Conservation (phyloP, 2,329 filamentous ascomycete genomes). For the Aureobasidium vineae region DNA sequence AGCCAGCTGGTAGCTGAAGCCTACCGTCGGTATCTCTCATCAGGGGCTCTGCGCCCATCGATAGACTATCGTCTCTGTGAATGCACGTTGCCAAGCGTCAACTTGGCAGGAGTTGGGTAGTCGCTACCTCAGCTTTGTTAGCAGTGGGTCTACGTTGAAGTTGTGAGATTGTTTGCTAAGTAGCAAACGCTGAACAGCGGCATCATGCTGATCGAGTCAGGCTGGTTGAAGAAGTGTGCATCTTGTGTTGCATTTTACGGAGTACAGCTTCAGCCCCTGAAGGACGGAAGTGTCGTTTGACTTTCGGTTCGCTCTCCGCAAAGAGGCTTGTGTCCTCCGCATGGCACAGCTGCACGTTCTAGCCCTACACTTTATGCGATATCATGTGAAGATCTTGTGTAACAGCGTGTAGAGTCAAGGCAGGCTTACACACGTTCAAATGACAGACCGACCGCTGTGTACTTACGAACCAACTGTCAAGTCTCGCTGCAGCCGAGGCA, state of each 20-base stretch:
- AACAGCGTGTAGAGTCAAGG: not conserved
- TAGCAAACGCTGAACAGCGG: not conserved
- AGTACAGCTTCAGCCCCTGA: constrained; percentile 2
- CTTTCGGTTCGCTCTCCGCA: constrained; percentile 11
- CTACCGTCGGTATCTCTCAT: constrained; percentile 1
- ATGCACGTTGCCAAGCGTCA: constrained; percentile 20
- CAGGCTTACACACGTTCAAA: not conserved
- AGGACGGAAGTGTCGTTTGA: constrained; percentile 13
- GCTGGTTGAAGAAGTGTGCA: not conserved
- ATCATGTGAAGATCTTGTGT: not conserved
- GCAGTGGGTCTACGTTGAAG: not conserved
- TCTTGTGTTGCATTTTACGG: not conserved
- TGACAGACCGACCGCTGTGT: no score
- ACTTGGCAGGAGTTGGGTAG: constrained; percentile 18
- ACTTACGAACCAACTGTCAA: no score
- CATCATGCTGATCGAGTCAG: not conserved
- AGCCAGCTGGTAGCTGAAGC: constrained; percentile 2
- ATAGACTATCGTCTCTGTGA: constrained; percentile 2
- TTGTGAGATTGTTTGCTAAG: not conserved
- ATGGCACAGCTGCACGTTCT: not conserved
- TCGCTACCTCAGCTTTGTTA: not conserved
- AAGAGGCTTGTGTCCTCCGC: not conserved
- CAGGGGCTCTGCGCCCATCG: not conserved
- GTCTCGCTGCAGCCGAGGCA: not conserved
- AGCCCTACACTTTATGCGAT: not conserved